These are phyloP conservation scores for Angomonas desouzai DNA, from an alignment of 208 protist genomes.

Conservation along the genomic window DNA sequence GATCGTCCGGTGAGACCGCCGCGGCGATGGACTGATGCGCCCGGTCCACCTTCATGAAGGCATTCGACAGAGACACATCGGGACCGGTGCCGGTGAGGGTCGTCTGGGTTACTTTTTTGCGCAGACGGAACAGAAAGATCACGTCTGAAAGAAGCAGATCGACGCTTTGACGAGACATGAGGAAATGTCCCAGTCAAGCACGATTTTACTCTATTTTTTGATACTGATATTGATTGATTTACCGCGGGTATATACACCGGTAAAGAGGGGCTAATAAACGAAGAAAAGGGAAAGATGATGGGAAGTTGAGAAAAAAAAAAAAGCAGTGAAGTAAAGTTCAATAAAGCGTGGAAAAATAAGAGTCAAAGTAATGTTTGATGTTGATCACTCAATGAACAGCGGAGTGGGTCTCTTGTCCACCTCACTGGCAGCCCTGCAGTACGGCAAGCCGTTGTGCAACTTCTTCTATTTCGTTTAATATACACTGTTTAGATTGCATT, in stretches of 20 bases:
- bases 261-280: neutral
- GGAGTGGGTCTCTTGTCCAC: too few relatives aligned
- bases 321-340: neutral
- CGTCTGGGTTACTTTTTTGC: slow-evolving; percentile 9
- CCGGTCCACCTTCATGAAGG: slow-evolving; percentile 26
- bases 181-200: neutral
- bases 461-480: neutral
- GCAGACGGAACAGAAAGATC: slow-evolving; percentile 3
- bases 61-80: neutral
- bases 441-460: neutral
- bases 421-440: too few relatives aligned
- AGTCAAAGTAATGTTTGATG: too few relatives aligned
- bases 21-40: slow-evolving; percentile 15
- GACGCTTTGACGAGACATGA: slow-evolving; percentile 2
- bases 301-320: slow-evolving; percentile 15
- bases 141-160: slow-evolving; percentile 5
- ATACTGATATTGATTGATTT: too few relatives aligned
- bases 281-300: neutral
- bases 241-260: too few relatives aligned
- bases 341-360: neutral
- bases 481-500: neutral
- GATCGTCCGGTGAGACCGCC: slow-evolving; percentile 11
- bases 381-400: too few relatives aligned
- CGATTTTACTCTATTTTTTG: too few relatives aligned
- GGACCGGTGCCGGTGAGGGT: neutral